Percentiles rank a stretch among this genome's conserved stretches.
phyloP scores from a whole-genome alignment of 768 basidiomycete genomes.

The Tylopilus sp. region DNA sequence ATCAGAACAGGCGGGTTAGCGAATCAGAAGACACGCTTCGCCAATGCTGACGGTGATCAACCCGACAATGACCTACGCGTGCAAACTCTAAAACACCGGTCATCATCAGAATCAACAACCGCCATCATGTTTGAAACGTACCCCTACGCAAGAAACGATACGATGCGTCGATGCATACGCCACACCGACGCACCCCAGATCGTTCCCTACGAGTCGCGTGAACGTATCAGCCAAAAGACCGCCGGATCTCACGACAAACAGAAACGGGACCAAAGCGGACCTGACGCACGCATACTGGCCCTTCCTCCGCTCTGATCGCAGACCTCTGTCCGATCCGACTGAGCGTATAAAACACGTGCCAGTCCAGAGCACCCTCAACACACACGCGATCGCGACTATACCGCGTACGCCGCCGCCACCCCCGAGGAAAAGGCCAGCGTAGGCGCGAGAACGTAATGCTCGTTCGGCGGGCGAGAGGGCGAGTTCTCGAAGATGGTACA shows the following conservation, averaged over 20 bases:
- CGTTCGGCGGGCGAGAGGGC: slow-evolving; percentile 62
- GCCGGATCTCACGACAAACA: not conserved
- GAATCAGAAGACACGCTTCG: not conserved
- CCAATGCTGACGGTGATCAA: slow-evolving; percentile 53
- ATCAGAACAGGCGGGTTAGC: not conserved
- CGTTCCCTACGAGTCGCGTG: too few species aligned
- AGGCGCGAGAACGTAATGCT: slow-evolving; percentile 60
- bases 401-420: slow-evolving; percentile 64
- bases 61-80: slow-evolving; percentile 63
- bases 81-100: slow-evolving; percentile 38
- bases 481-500: slow-evolving; percentile 57
- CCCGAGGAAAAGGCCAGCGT: slow-evolving; percentile 64
- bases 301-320: slow-evolving; percentile 55
- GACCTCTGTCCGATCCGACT: slow-evolving; percentile 56
- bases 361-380: slow-evolving; percentile 50
- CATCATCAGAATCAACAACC: not conserved
- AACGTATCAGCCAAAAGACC: not conserved
- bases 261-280: not conserved
- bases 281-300: slow-evolving; percentile 49
- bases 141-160: slow-evolving; percentile 49
- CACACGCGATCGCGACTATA: slow-evolving; percentile 57
- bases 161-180: slow-evolving; percentile 54
- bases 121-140: slow-evolving; percentile 24
- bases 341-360: slow-evolving; percentile 63
- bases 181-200: slow-evolving; percentile 52